Base-by-base conservation (phyloP, 176 grass and related monocot genomes). In the Alloteropsis semialata region DNA sequence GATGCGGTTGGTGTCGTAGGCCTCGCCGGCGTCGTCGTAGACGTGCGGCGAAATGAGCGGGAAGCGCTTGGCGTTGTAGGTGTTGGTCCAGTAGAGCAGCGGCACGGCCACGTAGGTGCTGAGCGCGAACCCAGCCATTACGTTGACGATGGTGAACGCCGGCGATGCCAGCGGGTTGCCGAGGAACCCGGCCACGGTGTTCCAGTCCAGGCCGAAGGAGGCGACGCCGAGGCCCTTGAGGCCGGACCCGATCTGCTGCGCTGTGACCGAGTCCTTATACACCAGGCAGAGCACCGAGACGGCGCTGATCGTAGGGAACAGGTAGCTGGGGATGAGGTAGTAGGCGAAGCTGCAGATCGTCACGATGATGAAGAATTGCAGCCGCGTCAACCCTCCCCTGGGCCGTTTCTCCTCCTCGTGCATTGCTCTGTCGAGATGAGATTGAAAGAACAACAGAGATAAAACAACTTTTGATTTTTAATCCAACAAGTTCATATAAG, bases 291-390 rank as follows among this genome's bases (percentile, higher is more conserved):
- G 56, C 74, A 90, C 57, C 19, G 90, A 92, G 16, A 92, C 72
- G 24, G 81, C 67, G 88, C 82, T 85, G 55, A 92, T 85, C 46
- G 84, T 72, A 62, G 92, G 92, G 86, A 94, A 94, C 30, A 91
- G 82, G 81, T 91, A 91, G 64, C 82, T 84, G 24, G 92, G 92
- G 38, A 94, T 43, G 0, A 87, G 50, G 72, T 94, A 91, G 83
- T 94, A 94, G 15, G 92, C 80, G 43, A 94, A 94, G 84, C 92
- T 91, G 18, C 73, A 53, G 22, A 85, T 61, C 15, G 88, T 76
- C 41, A 85, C 84, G 42, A 84, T 61, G 61, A 97, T 32, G 69
- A 97, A 93, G 87, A 97, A 93, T 39, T 91, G 94, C 6, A 97
- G 84, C 39, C 91, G 85, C 22, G 87, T 88, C 38, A 82, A 44